Percentiles rank a stretch among this genome's conserved stretches.
Conservation (phyloP, 2,329 filamentous ascomycete genomes). For the Penicillium sp. region DNA sequence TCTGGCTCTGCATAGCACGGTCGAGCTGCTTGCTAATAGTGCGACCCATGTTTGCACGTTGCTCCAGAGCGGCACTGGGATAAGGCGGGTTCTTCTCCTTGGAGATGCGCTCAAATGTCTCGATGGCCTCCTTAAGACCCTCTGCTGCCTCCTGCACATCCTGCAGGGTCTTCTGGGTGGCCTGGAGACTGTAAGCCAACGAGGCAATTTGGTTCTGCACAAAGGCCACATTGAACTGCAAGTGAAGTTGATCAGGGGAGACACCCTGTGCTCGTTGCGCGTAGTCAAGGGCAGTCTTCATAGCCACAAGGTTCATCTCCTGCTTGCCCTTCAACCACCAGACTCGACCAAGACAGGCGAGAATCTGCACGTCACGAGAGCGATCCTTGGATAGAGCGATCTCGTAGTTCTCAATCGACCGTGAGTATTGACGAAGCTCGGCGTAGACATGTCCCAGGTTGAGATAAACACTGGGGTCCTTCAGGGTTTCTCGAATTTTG, state of each 20-base stretch:
- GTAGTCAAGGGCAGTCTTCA: conserved; percentile 65
- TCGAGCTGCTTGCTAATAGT: conserved; percentile 92
- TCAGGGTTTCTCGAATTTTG: conserved; percentile 85
- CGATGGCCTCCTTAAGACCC: conserved; percentile 84
- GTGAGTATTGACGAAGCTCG: conserved; percentile 84
- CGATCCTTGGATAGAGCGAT: conserved; percentile 76
- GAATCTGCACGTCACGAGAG: conserved; percentile 73
- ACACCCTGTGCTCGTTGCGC: conserved; percentile 69
- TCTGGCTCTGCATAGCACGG: conserved; percentile 78
- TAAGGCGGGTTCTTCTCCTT: conserved; percentile 73
- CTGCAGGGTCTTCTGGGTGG: conserved; percentile 72
- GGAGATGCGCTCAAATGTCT: conserved; percentile 61
- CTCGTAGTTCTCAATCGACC: conserved; percentile 94
- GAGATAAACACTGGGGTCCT: conserved; percentile 82
- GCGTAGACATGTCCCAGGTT: conserved; percentile 93
- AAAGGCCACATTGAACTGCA: conserved; percentile 97
- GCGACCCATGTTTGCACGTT: conserved; percentile 95
- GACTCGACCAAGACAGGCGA: conserved; percentile 83
- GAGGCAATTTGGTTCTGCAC: conserved; percentile 93
- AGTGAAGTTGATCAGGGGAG: conserved; percentile 80
- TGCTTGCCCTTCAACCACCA: conserved; percentile 80
- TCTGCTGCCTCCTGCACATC: conserved; percentile 79
- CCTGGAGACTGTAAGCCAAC: conserved; percentile 70
- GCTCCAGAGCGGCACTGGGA: conserved; percentile 84
- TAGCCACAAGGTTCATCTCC: conserved; percentile 62